Percentiles rank a stretch among this genome's conserved stretches.
Conservation (phyloP, 129 eudicot species). For the Tagetes erecta region DNA sequence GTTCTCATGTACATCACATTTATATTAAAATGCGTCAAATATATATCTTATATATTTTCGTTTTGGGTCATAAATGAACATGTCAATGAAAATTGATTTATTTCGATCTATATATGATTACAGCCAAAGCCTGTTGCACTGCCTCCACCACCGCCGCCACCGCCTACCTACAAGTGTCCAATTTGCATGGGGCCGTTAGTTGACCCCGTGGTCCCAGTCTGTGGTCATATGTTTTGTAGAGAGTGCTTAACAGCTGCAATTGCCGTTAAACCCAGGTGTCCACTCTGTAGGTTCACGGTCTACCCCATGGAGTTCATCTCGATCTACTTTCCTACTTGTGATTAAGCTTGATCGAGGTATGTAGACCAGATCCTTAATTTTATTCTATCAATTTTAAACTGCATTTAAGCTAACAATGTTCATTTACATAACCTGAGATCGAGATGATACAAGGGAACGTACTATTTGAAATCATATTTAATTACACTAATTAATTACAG, state of each 20-base stretch:
- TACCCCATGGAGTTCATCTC: conserved; percentile 31
- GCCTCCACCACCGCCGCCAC: conserved; percentile 22
- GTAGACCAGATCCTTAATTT: not conserved
- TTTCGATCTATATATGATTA: not conserved
- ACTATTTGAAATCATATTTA: too few species aligned
- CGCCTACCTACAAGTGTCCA: conserved; percentile 46
- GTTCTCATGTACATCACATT: not conserved
- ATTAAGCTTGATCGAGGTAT: conserved; percentile 13
- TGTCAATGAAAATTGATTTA: conserved; percentile 3
- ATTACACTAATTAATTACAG: too few species aligned
- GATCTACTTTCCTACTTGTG: conserved; percentile 49
- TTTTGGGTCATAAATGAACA: not conserved
- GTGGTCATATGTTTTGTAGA: conserved; percentile 63
- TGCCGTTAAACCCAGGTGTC: conserved; percentile 39
- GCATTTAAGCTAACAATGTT: too few species aligned
- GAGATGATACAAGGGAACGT: too few species aligned
- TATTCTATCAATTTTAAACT: not conserved
- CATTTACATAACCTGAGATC: too few species aligned
- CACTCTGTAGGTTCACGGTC: conserved; percentile 44
- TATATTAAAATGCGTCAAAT: not conserved
- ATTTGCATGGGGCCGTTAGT: conserved; percentile 47
- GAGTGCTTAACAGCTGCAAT: conserved; percentile 45
- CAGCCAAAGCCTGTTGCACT: not conserved
- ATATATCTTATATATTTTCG: not conserved
- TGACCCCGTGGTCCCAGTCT: conserved; percentile 45